Conservation (phyloP, 2,329 filamentous ascomycete species). For the Ceratocystis cubensis region DNA sequence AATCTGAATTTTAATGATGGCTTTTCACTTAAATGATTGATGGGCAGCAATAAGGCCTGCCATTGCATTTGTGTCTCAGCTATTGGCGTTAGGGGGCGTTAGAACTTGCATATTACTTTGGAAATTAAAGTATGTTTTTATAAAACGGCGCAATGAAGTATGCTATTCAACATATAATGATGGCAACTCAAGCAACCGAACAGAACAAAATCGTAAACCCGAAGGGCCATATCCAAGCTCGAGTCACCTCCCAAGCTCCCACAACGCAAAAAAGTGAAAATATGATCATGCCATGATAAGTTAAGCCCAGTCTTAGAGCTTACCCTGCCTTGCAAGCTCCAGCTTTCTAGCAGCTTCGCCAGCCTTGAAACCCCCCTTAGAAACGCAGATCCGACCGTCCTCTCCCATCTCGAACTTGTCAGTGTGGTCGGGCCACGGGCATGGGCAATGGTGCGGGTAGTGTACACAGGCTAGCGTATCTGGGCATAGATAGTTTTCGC, state of each 20-base stretch:
- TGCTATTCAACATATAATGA: neutral
- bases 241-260: neutral
- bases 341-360: slow-evolving; percentile 64
- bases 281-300: neutral
- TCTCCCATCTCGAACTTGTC: slow-evolving; percentile 67
- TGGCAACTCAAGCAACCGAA: neutral
- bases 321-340: slow-evolving; percentile 65
- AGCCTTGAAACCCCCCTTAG: slow-evolving; percentile 59
- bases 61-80: neutral
- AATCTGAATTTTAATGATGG: slow-evolving; percentile 6
- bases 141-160: neutral
- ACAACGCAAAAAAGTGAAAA: neutral
- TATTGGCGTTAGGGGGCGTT: slow-evolving; percentile 17
- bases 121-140: neutral
- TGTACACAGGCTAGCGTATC: slow-evolving; percentile 90
- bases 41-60: neutral
- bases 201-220: neutral
- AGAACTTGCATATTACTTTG: slow-evolving; percentile 13
- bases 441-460: slow-evolving; percentile 95
- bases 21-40: neutral
- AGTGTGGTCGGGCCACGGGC: slow-evolving; percentile 62
- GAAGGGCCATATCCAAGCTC: neutral
- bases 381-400: slow-evolving; percentile 60
- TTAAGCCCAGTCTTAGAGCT: slow-evolving; percentile 39
- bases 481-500: slow-evolving; percentile 87